phyloP scores from a whole-genome alignment of 2,329 filamentous ascomycete species.

The Talaromyces sp. region DNA sequence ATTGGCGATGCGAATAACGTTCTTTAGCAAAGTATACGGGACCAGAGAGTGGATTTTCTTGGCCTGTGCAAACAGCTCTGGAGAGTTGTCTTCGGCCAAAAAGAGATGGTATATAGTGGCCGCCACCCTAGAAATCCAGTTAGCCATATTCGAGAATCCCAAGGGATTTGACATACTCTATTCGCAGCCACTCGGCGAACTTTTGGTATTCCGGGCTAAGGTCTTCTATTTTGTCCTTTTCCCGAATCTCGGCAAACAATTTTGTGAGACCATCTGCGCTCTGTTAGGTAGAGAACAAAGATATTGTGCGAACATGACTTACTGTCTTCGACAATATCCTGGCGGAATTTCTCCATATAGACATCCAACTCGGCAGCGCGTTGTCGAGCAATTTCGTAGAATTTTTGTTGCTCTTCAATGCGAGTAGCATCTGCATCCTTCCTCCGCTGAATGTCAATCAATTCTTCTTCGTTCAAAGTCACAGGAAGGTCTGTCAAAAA shows the following conservation, averaged over 20 bases:
- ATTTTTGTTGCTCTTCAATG: slow-evolving; percentile 85
- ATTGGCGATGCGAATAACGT: slow-evolving; percentile 93
- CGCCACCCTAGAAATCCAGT: slow-evolving; percentile 55
- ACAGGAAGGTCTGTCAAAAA: slow-evolving; percentile 74
- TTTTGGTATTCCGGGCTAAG: slow-evolving; percentile 95
- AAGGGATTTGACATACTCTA: slow-evolving; percentile 54
- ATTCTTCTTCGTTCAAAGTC: slow-evolving; percentile 72
- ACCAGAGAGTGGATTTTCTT: slow-evolving; percentile 93
- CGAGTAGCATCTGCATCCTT: slow-evolving; percentile 82
- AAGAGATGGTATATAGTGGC: slow-evolving; percentile 97
- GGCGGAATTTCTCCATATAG: slow-evolving; percentile 83
- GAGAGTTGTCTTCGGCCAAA: slow-evolving; percentile 95
- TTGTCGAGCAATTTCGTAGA: slow-evolving; percentile 91
- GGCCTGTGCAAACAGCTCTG: slow-evolving; percentile 88
- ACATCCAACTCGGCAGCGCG: slow-evolving; percentile 89
- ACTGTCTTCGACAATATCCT: slow-evolving; percentile 68
- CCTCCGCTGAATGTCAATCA: slow-evolving; percentile 71
- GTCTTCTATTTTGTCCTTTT: slow-evolving; percentile 80
- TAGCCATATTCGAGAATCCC: background rate
- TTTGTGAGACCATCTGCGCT: slow-evolving; percentile 73
- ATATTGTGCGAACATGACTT: slow-evolving; percentile 28
- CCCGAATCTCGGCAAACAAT: slow-evolving; percentile 86
- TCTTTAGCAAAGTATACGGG: slow-evolving; percentile 89
- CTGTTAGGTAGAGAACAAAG: slow-evolving; percentile 21
- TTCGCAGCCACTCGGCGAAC: slow-evolving; percentile 95